Evolutionary conservation across 2,329 filamentous ascomycete genomes (phyloP), one percentile per base, ranked within the genome.

Genomic region (Ophiostoma ips): DNA sequence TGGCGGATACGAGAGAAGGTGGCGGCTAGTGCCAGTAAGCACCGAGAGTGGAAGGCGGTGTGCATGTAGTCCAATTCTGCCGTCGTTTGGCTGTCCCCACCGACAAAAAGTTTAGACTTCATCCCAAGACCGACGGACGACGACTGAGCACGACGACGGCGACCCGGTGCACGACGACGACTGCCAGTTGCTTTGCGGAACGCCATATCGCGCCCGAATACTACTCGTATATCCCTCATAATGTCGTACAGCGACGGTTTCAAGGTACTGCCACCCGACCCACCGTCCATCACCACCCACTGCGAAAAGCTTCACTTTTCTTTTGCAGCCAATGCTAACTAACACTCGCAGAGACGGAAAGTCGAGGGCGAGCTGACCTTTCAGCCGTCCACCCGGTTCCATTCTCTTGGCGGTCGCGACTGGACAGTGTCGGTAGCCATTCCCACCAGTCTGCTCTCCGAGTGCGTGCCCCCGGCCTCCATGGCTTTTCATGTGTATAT

Each of bases 361-460:
- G 66, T 68, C 21, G 58, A 55, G 11, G 45, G 49, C 5, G 60
- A 61, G 24, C 56, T 69, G 24, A 73, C 77, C 3, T 78, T 81
- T 21, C 85, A 81, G 61, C 83, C 83, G 4, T 80, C 79, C 5
- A 79, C 82, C 9, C 68, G 81, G 35, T 90, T 87, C 66, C 70
- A 74, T 47, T 79, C 85, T 2, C 71, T 68, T 0, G 71, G 73
- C 43, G 79, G 81, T 34, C 71, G 86, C 55, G 68, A 76, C 34
- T 85, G 83, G 73, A 92, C 87, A 0, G 62, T 92, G 16, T 89
- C 83, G 38, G 73, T 92, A 33, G 87, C 87, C 3, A 66, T 94
- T 30, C 84, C 87, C 1, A 84, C 83, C 33, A 90, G 84, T 61
- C 78, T 92, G 41, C 74, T 90, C 51, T 72, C 79, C 51, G 85